These are phyloP conservation scores for Beta corolliflora DNA, from an alignment of 179 eudicot genomes.

Conservation along the genomic window DNA sequence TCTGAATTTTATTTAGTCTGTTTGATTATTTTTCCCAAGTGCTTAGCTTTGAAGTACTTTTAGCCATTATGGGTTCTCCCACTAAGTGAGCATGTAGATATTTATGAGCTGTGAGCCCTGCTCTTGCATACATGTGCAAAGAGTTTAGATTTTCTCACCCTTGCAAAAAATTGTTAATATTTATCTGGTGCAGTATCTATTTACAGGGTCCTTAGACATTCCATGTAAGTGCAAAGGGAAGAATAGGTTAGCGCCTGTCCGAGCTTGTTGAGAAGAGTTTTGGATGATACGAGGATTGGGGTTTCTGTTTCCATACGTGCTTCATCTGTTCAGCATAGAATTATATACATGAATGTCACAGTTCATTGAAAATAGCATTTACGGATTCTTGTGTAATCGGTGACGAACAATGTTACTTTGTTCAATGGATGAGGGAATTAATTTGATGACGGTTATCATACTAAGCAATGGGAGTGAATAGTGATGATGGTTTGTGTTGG, in stretches of 20 bases:
- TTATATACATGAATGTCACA: too few relatives aligned
- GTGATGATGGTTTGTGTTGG: too few relatives aligned
- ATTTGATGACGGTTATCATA: too few relatives aligned
- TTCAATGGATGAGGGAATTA: too few relatives aligned
- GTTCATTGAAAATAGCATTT: too few relatives aligned
- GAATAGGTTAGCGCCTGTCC: neutral
- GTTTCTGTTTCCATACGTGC: too few relatives aligned
- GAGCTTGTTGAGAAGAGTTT: neutral
- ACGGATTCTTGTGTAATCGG: too few relatives aligned
- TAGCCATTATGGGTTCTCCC: neutral
- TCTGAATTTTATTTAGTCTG: neutral
- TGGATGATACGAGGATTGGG: neutral
- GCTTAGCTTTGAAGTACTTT: neutral
- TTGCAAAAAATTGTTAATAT: neutral
- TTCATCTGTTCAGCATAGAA: too few relatives aligned
- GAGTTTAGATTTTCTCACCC: neutral
- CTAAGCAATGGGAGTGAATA: too few relatives aligned
- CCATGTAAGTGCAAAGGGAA: conserved; percentile 12
- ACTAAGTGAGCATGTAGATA: neutral
- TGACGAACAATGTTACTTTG: too few relatives aligned
- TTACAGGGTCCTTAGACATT: conserved; percentile 33
- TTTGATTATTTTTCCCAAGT: neutral
- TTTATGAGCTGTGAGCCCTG: neutral
- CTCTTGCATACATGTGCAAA: neutral
- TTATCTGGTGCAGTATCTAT: neutral